Evolutionary conservation across 1,284 basidiomycete genomes (phyloP).

Genomic region (Wolfiporia cocos): DNA sequence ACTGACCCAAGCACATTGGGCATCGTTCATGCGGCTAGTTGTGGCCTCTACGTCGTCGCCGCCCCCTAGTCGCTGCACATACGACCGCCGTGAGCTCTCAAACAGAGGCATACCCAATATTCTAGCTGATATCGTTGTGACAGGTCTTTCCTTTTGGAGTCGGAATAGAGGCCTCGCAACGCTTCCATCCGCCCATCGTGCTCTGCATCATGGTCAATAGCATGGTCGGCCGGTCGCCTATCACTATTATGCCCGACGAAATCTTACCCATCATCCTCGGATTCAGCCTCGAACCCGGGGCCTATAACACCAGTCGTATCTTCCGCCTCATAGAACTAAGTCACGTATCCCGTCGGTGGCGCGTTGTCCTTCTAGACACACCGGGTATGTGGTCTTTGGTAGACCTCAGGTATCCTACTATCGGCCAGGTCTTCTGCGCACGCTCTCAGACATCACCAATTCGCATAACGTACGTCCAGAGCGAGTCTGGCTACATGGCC

Average conservation of each 20-base stretch:
- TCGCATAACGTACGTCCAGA: neutral
- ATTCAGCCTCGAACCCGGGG: neutral
- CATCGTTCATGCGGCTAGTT: no score
- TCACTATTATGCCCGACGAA: constrained; percentile 3
- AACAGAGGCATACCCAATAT: no score
- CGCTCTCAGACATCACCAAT: constrained; percentile 2
- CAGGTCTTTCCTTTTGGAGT: no score
- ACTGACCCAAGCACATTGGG: no score
- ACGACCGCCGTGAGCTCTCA: no score
- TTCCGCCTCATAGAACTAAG: neutral
- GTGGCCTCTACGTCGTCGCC: no score
- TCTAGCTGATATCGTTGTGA: no score
- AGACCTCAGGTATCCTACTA: constrained; percentile 2
- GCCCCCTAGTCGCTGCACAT: no score
- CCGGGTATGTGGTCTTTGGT: constrained; percentile 3
- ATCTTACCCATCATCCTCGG: constrained; percentile 1
- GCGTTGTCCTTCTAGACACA: neutral
- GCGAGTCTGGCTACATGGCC: no score
- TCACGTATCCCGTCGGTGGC: constrained; percentile 5
- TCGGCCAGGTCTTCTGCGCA: constrained; percentile 4
- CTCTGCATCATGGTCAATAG: neutral
- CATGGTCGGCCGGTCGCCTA: neutral
- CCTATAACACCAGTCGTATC: neutral
- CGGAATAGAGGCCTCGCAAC: no score
- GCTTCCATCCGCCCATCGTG: neutral